Percentiles rank a stretch among this genome's conserved stretches.
phyloP scores from a whole-genome alignment of 192 early-diverging fungal species.

The Entrophospora sp. region DNA sequence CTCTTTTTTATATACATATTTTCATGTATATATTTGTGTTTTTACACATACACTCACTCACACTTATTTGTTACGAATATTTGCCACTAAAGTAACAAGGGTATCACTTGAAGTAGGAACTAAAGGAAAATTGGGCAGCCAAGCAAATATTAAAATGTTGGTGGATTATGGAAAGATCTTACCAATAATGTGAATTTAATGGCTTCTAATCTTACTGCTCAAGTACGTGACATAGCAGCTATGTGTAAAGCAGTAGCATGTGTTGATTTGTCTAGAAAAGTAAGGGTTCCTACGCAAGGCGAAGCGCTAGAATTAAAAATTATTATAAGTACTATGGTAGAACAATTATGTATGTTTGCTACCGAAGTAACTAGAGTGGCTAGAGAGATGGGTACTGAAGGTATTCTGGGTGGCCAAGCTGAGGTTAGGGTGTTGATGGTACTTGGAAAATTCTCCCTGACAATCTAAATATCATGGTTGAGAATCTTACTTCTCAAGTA shows the following conservation, averaged over 20 bases:
- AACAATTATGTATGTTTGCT: constrained; percentile 41
- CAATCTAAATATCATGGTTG: constrained; percentile 60
- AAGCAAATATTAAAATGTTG: constrained; percentile 50
- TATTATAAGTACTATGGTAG: constrained; percentile 47
- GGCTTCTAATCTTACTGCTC: constrained; percentile 51
- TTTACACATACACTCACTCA: neutral
- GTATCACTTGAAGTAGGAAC: constrained; percentile 61
- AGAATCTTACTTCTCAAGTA: constrained; percentile 53
- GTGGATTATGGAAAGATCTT: constrained; percentile 54
- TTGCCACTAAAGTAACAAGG: constrained; percentile 58
- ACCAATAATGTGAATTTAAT: constrained; percentile 56
- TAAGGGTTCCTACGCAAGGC: constrained; percentile 36
- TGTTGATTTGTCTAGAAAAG: constrained; percentile 44
- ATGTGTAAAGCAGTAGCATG: constrained; percentile 51
- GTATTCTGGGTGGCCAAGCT: constrained; percentile 44
- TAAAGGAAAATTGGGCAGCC: constrained; percentile 55
- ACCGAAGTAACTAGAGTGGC: constrained; percentile 43
- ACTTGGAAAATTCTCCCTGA: constrained; percentile 57
- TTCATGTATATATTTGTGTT: too few relatives aligned
- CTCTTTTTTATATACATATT: neutral
- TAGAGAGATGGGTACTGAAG: constrained; percentile 40
- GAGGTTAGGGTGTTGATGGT: constrained; percentile 44
- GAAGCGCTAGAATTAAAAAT: constrained; percentile 44
- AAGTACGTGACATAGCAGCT: constrained; percentile 49
- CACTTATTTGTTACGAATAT: constrained; percentile 22